phyloP scores from a whole-genome alignment of 2,329 filamentous ascomycete genomes.

The Colletotrichum sp. region DNA sequence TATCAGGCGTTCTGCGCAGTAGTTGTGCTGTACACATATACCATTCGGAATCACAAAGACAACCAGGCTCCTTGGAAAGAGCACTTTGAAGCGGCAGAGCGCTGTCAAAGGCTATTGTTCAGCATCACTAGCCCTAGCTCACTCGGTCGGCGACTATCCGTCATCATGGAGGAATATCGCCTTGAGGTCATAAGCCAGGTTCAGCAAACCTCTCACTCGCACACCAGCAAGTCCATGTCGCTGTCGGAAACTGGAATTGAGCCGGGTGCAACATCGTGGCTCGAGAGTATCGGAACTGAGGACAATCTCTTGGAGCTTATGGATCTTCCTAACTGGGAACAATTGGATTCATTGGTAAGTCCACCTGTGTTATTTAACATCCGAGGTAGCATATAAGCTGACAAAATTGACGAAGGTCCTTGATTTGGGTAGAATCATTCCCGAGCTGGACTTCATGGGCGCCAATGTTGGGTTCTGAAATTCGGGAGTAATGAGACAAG shows the following conservation, averaged over 20 bases:
- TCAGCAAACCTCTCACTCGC: constrained; percentile 16
- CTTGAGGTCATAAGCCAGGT: constrained; percentile 20
- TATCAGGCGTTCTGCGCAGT: constrained; percentile 50
- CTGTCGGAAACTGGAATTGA: background rate
- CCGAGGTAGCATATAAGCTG: accelerated
- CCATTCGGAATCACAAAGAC: constrained; percentile 38
- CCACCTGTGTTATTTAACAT: accelerated
- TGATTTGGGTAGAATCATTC: background rate
- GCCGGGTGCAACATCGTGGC: background rate
- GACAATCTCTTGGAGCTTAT: constrained; percentile 2
- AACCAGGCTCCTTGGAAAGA: constrained; percentile 25
- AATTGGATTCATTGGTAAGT: constrained; percentile 23
- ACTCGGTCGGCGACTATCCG: constrained; percentile 41
- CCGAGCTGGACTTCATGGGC: background rate
- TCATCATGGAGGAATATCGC: constrained; percentile 41
- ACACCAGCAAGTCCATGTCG: background rate
- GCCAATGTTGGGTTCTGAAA: background rate
- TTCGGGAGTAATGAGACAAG: background rate
- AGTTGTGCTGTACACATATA: constrained; percentile 46
- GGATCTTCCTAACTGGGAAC: constrained; percentile 26
- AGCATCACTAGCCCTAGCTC: constrained; percentile 39
- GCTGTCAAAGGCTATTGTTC: constrained; percentile 42
- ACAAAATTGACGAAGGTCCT: background rate
- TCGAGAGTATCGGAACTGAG: background rate
- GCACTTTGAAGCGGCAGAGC: constrained; percentile 40